These are phyloP conservation scores for Sedum album DNA, from an alignment of 164 flowering plant species.

Conservation along the genomic window DNA sequence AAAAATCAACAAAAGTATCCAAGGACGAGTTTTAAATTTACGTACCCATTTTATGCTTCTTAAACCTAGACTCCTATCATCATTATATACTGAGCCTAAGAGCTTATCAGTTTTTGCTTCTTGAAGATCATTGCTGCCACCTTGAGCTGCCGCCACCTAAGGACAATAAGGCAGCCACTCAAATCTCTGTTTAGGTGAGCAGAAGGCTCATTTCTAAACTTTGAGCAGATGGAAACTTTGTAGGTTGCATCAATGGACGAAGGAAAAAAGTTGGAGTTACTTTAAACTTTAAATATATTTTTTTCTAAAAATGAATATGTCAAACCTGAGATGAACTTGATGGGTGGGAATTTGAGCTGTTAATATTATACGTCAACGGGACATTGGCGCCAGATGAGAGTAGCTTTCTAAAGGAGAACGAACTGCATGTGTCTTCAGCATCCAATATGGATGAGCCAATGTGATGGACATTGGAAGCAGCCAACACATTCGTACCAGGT, in stretches of 20 bases:
- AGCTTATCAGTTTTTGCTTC: conserved; percentile 25
- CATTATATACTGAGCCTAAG: conserved; percentile 20
- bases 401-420: conserved; percentile 40
- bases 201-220: not conserved
- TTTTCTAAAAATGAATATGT: too few species aligned
- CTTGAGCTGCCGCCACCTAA: conserved; percentile 27
- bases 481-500: not conserved
- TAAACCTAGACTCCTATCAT: conserved; percentile 48
- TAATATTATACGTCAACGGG: conserved; percentile 14
- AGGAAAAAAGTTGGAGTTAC: too few species aligned
- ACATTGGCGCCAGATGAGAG: conserved; percentile 21
- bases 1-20: not conserved
- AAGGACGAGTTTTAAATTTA: not conserved
- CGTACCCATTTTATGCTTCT: conserved; percentile 61
- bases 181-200: not conserved
- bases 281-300: too few species aligned
- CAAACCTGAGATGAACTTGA: conserved; percentile 19
- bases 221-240: too few species aligned
- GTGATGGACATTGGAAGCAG: conserved; percentile 13
- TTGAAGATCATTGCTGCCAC: conserved; percentile 17
- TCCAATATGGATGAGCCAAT: conserved; percentile 45
- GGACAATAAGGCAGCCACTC: conserved; percentile 9
- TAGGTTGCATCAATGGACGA: too few species aligned
- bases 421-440: conserved; percentile 75
- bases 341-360: conserved; percentile 13